phyloP scores from a whole-genome alignment of 2,329 filamentous ascomycete genomes.

The Aspergillus sp. region DNA sequence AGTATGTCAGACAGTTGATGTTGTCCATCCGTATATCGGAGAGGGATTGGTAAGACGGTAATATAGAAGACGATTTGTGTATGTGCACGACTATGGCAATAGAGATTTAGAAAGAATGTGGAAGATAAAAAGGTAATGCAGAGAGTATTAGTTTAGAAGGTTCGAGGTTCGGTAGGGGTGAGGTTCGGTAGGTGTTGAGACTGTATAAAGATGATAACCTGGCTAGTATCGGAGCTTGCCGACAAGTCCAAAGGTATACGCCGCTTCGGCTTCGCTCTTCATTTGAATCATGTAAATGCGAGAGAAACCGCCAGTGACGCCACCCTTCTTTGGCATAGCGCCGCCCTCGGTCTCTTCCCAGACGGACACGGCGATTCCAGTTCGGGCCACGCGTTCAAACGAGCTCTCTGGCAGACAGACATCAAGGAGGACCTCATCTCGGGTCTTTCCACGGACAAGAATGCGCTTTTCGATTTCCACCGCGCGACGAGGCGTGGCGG shows the following conservation, averaged over 20 bases:
- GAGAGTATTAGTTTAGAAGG: not conserved
- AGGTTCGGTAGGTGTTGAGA: not conserved
- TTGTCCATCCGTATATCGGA: not conserved
- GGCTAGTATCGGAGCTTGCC: conserved; percentile 52
- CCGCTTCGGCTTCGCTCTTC: conserved; percentile 53
- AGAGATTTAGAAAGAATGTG: not conserved
- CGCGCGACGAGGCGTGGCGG: conserved; percentile 45
- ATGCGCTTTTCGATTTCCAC: conserved; percentile 81
- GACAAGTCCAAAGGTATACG: conserved; percentile 56
- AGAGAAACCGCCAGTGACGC: conserved; percentile 58
- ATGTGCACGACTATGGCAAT: not conserved
- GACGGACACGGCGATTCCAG: conserved; percentile 84
- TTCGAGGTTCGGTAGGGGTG: not conserved
- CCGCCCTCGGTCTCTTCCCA: conserved; percentile 74
- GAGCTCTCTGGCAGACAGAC: conserved; percentile 80
- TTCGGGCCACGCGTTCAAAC: conserved; percentile 78
- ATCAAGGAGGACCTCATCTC: conserved; percentile 69
- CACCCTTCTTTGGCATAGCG: conserved; percentile 55
- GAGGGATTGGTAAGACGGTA: not conserved
- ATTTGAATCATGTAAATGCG: conserved; percentile 67
- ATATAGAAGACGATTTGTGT: not conserved
- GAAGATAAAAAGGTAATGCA: not conserved
- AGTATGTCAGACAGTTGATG: not conserved
- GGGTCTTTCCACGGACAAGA: conserved; percentile 70
- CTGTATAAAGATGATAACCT: not conserved